Percentiles rank a stretch among this genome's conserved stretches.
phyloP scores from a whole-genome alignment of 257 asterid species.

The Linderniella brevidens region DNA sequence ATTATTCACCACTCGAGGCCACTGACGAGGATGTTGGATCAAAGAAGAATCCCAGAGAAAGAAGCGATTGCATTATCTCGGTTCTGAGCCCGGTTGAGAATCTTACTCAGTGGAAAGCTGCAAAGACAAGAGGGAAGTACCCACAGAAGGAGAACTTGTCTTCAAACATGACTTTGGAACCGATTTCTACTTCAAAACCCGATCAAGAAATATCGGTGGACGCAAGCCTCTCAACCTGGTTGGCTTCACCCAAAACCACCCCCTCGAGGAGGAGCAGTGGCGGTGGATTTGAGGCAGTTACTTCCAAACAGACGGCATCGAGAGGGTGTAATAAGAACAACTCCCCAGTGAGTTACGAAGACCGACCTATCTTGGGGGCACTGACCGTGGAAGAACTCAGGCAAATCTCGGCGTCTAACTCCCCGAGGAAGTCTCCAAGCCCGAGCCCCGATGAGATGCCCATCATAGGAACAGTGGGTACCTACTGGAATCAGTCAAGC shows the following conservation, averaged over 20 bases:
- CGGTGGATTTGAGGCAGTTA: constrained; percentile 24
- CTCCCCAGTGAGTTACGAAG: constrained; percentile 47
- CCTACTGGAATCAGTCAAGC: constrained; percentile 53
- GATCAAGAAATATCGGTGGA: constrained; percentile 58
- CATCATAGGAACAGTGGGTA: constrained; percentile 84
- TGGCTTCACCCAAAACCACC: constrained; percentile 34
- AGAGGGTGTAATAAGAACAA: constrained; percentile 13
- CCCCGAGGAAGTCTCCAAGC: constrained; percentile 70
- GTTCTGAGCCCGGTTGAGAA: constrained; percentile 88
- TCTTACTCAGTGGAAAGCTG: constrained; percentile 73
- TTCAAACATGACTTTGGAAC: constrained; percentile 31
- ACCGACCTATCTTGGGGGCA: constrained; percentile 94
- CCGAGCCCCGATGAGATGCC: constrained; percentile 88
- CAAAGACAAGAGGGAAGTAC: constrained; percentile 32
- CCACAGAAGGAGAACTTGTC: constrained; percentile 62
- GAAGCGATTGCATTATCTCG: constrained; percentile 53
- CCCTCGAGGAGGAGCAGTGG: constrained; percentile 23
- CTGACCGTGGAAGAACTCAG: constrained; percentile 81
- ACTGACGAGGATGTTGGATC: constrained; percentile 31
- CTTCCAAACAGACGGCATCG: constrained; percentile 20
- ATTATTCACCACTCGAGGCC: constrained; percentile 11
- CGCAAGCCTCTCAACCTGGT: constrained; percentile 89
- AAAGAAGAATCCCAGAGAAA: constrained; percentile 34
- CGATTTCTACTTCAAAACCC: constrained; percentile 13
- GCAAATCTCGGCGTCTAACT: constrained; percentile 39